Percentiles rank a stretch among this genome's conserved stretches.
These are phyloP conservation scores for Pichia gijzeniarum DNA, from an alignment of 805 yeast genomes.

Conservation along the genomic window DNA sequence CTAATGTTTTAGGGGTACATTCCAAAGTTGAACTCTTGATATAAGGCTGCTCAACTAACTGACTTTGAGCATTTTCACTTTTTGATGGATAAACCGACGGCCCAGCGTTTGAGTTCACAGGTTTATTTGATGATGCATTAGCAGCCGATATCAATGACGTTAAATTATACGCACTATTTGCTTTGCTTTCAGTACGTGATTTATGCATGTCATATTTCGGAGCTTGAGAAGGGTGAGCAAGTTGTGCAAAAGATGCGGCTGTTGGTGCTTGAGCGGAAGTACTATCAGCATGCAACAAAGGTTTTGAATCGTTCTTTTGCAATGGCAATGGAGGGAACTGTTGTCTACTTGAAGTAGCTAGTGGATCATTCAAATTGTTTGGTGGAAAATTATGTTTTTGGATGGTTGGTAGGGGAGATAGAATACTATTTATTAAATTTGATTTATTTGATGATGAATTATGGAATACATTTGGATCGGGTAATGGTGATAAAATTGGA, in stretches of 20 bases:
- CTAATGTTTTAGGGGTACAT: constrained; percentile 67
- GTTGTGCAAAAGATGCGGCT: not conserved
- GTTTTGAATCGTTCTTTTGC: not conserved
- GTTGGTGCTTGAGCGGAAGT: not conserved
- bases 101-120: not conserved
- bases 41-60: constrained; percentile 18
- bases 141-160: constrained; percentile 10
- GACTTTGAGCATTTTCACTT: constrained; percentile 14
- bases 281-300: not conserved
- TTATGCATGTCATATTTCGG: constrained; percentile 1
- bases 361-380: not conserved
- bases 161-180: not conserved
- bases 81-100: not conserved
- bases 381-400: not conserved
- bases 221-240: no score
- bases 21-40: constrained; percentile 28
- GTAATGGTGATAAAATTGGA: not conserved
- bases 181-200: not conserved
- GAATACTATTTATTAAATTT: not conserved
- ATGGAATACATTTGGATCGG: constrained; percentile 9
- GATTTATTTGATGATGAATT: not conserved
- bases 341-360: not conserved
- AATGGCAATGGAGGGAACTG: not conserved
- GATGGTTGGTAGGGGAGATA: not conserved
- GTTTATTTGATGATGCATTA: not conserved